phyloP scores from a whole-genome alignment of 2,329 filamentous ascomycete species.

The Beauveria sp. region DNA sequence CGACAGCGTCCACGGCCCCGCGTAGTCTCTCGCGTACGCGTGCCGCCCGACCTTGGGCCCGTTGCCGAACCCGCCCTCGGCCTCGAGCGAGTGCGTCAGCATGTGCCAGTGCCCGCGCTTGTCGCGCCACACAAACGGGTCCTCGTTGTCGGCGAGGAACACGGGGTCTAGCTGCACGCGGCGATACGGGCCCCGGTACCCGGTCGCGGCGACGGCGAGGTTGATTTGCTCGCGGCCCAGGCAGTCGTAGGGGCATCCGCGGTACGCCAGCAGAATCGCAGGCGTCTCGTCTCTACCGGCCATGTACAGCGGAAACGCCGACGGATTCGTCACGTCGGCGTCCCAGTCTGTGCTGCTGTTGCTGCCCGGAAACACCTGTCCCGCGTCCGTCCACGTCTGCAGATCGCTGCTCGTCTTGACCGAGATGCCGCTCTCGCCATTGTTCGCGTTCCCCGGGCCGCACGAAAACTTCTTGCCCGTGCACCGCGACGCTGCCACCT shows the following conservation, averaged over 20 bases:
- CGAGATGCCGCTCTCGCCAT: constrained; percentile 22
- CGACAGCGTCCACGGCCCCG: constrained; percentile 23
- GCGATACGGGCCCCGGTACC: constrained; percentile 14
- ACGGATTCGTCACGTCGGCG: constrained; percentile 33
- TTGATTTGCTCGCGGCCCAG: constrained; percentile 15
- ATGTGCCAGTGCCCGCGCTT: constrained; percentile 26
- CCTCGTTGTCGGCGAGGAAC: constrained; percentile 18
- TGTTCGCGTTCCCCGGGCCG: constrained; percentile 15
- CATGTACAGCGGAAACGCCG: constrained; percentile 29
- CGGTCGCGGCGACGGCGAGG: constrained; percentile 13
- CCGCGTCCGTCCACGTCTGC: constrained; percentile 13
- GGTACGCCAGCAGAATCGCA: constrained; percentile 17
- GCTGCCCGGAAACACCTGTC: constrained; percentile 15
- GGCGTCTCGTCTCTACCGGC: neutral
- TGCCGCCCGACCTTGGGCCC: constrained; percentile 23
- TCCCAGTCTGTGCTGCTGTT: constrained; percentile 14
- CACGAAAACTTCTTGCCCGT: constrained; percentile 13
- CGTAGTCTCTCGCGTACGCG: constrained; percentile 19
- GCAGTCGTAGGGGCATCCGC: constrained; percentile 16
- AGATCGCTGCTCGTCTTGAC: constrained; percentile 18
- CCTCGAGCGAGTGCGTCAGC: constrained; percentile 24
- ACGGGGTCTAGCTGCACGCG: constrained; percentile 16
- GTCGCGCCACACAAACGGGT: constrained; percentile 27
- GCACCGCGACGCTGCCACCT: constrained; percentile 10
- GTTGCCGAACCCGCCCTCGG: constrained; percentile 18